Percentiles rank a stretch among this genome's conserved stretches.
phyloP scores from a whole-genome alignment of 1,284 basidiomycete genomes.

The Taiwanofungus camphoratus region DNA sequence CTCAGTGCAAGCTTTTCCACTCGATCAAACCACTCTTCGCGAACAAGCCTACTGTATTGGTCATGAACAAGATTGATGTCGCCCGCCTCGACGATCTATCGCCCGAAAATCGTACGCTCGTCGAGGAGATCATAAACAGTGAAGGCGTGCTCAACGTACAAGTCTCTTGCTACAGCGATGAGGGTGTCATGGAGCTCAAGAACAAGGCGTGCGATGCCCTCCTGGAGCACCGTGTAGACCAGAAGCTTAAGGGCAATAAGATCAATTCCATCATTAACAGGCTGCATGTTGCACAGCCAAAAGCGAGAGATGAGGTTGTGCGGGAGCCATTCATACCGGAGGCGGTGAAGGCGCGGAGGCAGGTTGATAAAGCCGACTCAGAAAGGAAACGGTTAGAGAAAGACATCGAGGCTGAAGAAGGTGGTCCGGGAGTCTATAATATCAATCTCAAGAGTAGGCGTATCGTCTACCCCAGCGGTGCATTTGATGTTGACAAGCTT shows the following conservation, averaged over 20 bases:
- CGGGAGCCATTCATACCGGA: slow-evolving; percentile 87
- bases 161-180: slow-evolving; percentile 90
- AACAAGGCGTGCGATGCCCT: slow-evolving; percentile 90
- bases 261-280: slow-evolving; percentile 89
- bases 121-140: slow-evolving; percentile 79
- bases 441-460: slow-evolving; percentile 79
- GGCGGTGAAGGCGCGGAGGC: slow-evolving; percentile 66
- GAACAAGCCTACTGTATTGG: slow-evolving; percentile 87
- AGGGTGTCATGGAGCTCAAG: slow-evolving; percentile 93
- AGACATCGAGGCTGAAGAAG: slow-evolving; percentile 80
- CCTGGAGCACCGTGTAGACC: slow-evolving; percentile 87
- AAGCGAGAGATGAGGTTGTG: slow-evolving; percentile 80
- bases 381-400: slow-evolving; percentile 64
- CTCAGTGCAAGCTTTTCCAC: slow-evolving; percentile 94
- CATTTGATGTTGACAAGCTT: slow-evolving; percentile 12
- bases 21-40: slow-evolving; percentile 95
- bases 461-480: slow-evolving; percentile 3
- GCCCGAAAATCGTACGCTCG: slow-evolving; percentile 67
- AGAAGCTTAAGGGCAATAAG: slow-evolving; percentile 90
- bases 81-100: slow-evolving; percentile 78
- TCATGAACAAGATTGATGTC: slow-evolving; percentile 96
- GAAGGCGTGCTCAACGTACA: slow-evolving; percentile 73
- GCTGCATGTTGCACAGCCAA: slow-evolving; percentile 89
- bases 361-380: slow-evolving; percentile 84
- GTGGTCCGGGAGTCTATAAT: slow-evolving; percentile 86